Percentiles rank a stretch among this genome's conserved stretches.
Evolutionary conservation across 768 basidiomycete species (phyloP).

Genomic region (Macrolepiota dolichaula): DNA sequence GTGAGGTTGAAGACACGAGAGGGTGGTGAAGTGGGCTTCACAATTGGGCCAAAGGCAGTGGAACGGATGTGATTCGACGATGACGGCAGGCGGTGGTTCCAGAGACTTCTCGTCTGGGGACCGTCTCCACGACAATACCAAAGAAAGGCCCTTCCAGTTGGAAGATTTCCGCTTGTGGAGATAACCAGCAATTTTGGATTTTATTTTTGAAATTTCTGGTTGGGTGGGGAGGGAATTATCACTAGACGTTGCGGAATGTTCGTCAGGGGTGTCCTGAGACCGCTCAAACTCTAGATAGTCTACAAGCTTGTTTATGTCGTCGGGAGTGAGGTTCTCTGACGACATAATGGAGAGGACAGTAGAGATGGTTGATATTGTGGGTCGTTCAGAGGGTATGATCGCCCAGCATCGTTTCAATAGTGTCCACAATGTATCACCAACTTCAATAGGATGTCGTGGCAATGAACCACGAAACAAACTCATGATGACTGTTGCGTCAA

Average conservation of each 20-base stretch:
- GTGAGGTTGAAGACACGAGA: neutral
- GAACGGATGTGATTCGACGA: neutral
- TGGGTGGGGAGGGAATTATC: neutral
- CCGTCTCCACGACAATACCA: neutral
- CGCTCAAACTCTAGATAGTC: neutral
- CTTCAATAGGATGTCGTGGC: conserved; percentile 9
- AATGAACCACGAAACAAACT: neutral
- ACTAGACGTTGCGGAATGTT: neutral
- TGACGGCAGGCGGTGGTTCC: neutral
- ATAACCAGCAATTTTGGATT: no score
- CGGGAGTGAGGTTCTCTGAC: neutral
- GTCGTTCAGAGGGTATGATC: conserved; percentile 9
- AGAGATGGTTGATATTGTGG: neutral
- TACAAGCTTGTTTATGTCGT: neutral
- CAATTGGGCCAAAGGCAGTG: neutral
- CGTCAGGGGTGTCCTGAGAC: neutral
- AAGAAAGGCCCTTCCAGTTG: neutral
- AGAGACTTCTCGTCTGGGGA: neutral
- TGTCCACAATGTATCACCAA: conserved; percentile 8
- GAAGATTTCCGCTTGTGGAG: no score
- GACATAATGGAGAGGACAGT: neutral
- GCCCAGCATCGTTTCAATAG: conserved; percentile 12
- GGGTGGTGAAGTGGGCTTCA: neutral
- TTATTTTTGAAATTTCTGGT: neutral
- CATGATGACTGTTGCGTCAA: conserved; percentile 15